A percentile compares a stretch with the other conserved stretches of the same genome.
Conservation (phyloP, 2,329 filamentous ascomycete genomes). For the Clonostachys byssicola region DNA sequence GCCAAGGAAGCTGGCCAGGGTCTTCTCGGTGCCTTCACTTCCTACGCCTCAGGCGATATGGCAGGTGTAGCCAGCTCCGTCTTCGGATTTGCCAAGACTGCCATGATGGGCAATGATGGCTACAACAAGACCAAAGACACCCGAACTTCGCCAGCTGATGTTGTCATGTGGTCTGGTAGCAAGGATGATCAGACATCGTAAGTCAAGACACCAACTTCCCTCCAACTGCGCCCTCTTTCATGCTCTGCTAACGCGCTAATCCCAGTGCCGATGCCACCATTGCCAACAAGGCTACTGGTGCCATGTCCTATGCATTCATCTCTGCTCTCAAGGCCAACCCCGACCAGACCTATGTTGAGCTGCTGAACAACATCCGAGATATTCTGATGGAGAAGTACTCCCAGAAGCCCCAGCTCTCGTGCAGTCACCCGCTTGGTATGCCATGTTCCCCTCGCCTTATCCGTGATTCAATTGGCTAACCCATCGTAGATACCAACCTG, state of each 20-base stretch:
- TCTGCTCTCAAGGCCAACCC: slow-evolving; percentile 86
- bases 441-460: slow-evolving; percentile 5
- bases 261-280: slow-evolving; percentile 85
- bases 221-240: slow-evolving; percentile 2
- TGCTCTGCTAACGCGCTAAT: neutral
- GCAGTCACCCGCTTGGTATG: slow-evolving; percentile 92
- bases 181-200: slow-evolving; percentile 91
- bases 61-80: slow-evolving; percentile 74
- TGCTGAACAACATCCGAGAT: slow-evolving; percentile 93
- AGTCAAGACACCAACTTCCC: slow-evolving; percentile 8
- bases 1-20: slow-evolving; percentile 76
- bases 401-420: slow-evolving; percentile 94
- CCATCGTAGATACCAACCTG: slow-evolving; percentile 53
- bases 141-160: slow-evolving; percentile 91
- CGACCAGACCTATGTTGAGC: slow-evolving; percentile 91
- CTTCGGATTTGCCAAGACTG: slow-evolving; percentile 85
- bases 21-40: slow-evolving; percentile 66
- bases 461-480: neutral
- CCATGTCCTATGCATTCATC: slow-evolving; percentile 98
- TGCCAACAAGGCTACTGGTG: slow-evolving; percentile 82
- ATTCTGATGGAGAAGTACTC: slow-evolving; percentile 81
- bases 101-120: slow-evolving; percentile 72
- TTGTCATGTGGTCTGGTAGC: slow-evolving; percentile 96
- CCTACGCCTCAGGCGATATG: slow-evolving; percentile 81
- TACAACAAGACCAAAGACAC: slow-evolving; percentile 80